Conservation (phyloP, 768 basidiomycete genomes). For the Amanita molliuscula region DNA sequence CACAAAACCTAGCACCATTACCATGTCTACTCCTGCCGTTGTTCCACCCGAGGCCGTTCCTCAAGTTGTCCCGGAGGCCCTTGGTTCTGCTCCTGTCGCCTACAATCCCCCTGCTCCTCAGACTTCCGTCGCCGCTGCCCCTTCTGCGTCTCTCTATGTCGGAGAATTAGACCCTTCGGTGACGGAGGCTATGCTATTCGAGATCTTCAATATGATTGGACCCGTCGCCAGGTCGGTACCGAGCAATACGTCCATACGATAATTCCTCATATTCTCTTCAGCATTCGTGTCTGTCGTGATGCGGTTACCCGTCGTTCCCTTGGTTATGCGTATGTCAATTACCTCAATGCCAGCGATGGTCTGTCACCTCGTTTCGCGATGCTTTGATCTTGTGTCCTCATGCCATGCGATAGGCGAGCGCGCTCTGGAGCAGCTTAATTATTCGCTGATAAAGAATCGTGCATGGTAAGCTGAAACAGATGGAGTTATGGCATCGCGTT, state of each 20-base stretch:
- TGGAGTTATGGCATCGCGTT: slow-evolving; percentile 6
- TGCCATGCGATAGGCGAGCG: slow-evolving; percentile 62
- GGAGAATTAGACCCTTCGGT: slow-evolving; percentile 98
- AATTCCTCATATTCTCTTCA: slow-evolving; percentile 17
- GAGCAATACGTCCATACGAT: slow-evolving; percentile 4
- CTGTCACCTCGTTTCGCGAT: slow-evolving; percentile 15
- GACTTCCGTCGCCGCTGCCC: slow-evolving; percentile 48
- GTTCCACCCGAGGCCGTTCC: slow-evolving; percentile 42
- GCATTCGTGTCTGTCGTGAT: slow-evolving; percentile 99
- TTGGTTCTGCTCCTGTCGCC: slow-evolving; percentile 36
- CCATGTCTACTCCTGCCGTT: slow-evolving; percentile 51
- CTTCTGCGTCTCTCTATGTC: slow-evolving; percentile 94
- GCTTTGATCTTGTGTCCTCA: slow-evolving; percentile 6
- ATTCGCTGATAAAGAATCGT: slow-evolving; percentile 96
- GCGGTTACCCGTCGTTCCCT: slow-evolving; percentile 99
- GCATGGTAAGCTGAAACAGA: slow-evolving; percentile 57
- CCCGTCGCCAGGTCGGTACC: slow-evolving; percentile 84
- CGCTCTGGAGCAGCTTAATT: slow-evolving; percentile 98
- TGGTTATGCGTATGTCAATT: slow-evolving; percentile 99
- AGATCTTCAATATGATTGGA: slow-evolving; percentile 99
- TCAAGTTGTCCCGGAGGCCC: slow-evolving; percentile 39
- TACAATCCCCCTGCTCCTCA: slow-evolving; percentile 51
- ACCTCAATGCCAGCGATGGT: slow-evolving; percentile 93
- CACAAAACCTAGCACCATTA: slow-evolving; percentile 27
- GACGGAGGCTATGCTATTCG: slow-evolving; percentile 99